Evolutionary conservation across 331 rosid genomes (phyloP).

Genomic region (Prunus yedoensis): DNA sequence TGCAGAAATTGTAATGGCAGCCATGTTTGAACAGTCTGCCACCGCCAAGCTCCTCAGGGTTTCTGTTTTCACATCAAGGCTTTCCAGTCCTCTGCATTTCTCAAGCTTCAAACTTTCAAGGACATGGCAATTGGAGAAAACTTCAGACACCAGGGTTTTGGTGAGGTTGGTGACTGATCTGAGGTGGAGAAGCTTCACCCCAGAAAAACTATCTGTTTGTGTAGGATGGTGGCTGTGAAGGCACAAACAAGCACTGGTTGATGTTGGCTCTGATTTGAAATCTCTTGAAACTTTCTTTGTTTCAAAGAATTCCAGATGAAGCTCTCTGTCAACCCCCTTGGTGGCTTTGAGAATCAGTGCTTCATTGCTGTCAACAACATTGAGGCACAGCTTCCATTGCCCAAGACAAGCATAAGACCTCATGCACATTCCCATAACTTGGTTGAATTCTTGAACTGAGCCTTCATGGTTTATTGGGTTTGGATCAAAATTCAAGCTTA

Average conservation of each 20-base stretch:
- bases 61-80: slow-evolving; percentile 1
- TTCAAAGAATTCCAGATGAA: slow-evolving; percentile 19
- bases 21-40: slow-evolving; percentile 20
- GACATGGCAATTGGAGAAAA: slow-evolving; percentile 15
- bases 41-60: slow-evolving; percentile 21
- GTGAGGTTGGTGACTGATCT: slow-evolving; percentile 1
- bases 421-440: slow-evolving; percentile 9
- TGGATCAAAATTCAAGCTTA: not conserved
- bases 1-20: not conserved
- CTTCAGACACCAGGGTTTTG: not conserved
- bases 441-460: not conserved
- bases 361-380: not conserved
- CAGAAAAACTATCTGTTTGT: not conserved
- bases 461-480: not conserved
- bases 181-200: slow-evolving; percentile 27
- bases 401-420: slow-evolving; percentile 18
- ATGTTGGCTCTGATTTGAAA: no score
- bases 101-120: slow-evolving; percentile 24
- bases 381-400: slow-evolving; percentile 4
- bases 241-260: not conserved
- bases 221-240: not conserved
- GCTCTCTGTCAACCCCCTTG: slow-evolving; percentile 19
- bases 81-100: slow-evolving; percentile 18
- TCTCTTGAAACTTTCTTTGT: not conserved
- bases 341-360: slow-evolving; percentile 15